Evolutionary conservation across 495 filamentous ascomycete species (phyloP).

Genomic region (Trypethelium eluteriae): DNA sequence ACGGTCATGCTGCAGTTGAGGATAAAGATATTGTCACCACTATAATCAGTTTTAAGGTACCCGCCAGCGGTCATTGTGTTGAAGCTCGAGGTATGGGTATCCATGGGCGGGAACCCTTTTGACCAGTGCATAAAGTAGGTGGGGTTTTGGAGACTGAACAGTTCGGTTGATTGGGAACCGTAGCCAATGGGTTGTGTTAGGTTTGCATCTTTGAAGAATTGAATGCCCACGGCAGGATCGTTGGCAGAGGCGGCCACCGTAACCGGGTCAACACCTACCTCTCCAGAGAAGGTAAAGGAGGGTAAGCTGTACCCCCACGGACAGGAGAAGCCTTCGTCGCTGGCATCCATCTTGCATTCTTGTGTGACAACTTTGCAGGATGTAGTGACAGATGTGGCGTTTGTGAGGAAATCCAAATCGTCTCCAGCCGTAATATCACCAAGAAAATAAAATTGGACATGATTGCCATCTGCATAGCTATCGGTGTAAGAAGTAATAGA

Average conservation of each 20-base stretch:
- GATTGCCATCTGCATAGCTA: no score
- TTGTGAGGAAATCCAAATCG: conserved; percentile 14
- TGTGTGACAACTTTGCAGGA: conserved; percentile 17
- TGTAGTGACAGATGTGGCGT: conserved; percentile 17
- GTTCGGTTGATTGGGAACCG: conserved; percentile 17
- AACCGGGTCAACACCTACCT: conserved; percentile 18
- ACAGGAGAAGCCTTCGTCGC: conserved; percentile 14
- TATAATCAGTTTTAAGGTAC: neutral
- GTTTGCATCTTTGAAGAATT: conserved; percentile 21
- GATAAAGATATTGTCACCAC: conserved; percentile 20
- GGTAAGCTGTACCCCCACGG: conserved; percentile 11
- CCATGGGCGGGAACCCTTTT: conserved; percentile 12
- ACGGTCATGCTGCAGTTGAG: conserved; percentile 22
- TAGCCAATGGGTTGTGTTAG: conserved; percentile 13
- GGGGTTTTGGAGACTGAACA: conserved; percentile 20
- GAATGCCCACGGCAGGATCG: conserved; percentile 17
- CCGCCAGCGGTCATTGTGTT: neutral
- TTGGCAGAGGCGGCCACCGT: conserved; percentile 5
- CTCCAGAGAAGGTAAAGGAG: conserved; percentile 9
- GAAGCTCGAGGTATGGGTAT: conserved; percentile 4
- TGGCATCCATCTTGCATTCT: conserved; percentile 6
- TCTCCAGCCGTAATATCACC: neutral
- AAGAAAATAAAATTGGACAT: conserved; percentile 4
- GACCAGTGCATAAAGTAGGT: conserved; percentile 21
- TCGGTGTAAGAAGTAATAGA: neutral